These are phyloP conservation scores for Syncephalastrum monosporum DNA, from an alignment of 371 early-diverging fungal genomes.

Conservation along the genomic window DNA sequence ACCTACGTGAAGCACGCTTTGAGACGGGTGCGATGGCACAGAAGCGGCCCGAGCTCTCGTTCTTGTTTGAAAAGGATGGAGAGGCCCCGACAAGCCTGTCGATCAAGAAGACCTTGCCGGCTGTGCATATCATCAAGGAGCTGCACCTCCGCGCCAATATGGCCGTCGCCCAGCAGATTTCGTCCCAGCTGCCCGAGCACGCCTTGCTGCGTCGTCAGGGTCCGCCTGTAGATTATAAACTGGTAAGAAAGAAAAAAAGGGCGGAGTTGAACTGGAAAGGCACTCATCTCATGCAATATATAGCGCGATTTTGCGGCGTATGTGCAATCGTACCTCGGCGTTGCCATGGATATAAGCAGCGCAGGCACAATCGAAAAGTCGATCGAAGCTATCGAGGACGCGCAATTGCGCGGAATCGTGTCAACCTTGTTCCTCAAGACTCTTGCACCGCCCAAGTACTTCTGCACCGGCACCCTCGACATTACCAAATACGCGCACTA, in stretches of 20 bases:
- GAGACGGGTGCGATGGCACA: conserved; percentile 69
- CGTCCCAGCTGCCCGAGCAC: conserved; percentile 73
- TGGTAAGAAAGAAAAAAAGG: not conserved
- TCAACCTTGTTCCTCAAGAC: conserved; percentile 68
- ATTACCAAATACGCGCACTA: conserved; percentile 70
- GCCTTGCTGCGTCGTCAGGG: conserved; percentile 80
- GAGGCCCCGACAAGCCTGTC: conserved; percentile 7
- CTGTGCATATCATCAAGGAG: conserved; percentile 50
- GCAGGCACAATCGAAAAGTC: conserved; percentile 64
- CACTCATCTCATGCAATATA: not conserved
- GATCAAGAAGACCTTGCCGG: conserved; percentile 7
- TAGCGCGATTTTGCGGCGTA: conserved; percentile 54
- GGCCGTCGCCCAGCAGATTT: conserved; percentile 82
- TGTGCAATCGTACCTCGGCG: conserved; percentile 49
- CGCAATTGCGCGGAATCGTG: conserved; percentile 49
- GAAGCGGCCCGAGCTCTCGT: conserved; percentile 64
- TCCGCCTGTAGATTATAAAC: conserved; percentile 53
- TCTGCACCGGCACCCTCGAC: conserved; percentile 79
- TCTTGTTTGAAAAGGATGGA: conserved; percentile 56
- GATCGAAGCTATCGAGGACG: conserved; percentile 60
- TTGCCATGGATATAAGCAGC: conserved; percentile 46
- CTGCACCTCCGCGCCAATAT: conserved; percentile 93
- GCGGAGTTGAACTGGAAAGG: not conserved
- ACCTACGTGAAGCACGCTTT: conserved; percentile 64
- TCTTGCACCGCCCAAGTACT: conserved; percentile 85